Base-by-base conservation (phyloP, 1,284 basidiomycete species). In the Ceratobasidium sp. region DNA sequence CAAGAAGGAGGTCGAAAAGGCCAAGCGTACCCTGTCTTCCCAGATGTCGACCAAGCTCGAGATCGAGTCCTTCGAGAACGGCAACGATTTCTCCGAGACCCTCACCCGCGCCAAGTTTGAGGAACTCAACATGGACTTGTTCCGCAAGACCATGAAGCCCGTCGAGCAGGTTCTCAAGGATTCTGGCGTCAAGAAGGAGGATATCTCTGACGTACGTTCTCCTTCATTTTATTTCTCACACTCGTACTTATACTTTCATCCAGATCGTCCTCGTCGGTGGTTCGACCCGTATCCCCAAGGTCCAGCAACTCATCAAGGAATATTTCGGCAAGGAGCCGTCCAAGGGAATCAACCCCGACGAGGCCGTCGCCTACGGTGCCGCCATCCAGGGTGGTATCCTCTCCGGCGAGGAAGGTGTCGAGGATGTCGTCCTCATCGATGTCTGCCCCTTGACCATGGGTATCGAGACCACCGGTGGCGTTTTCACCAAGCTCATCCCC, bases 131-230 rank as follows among this genome's bases (percentile, higher is more conserved):
- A 94, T 98, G 88, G 97, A 99, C 83, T 92, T 99, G 70, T 99
- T 99, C 94, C 91, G 96, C 83, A 97, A 97, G 91, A 99, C 97
- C 61, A 96, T 99, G 95, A 97, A 97, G 90, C 97, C 97, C 81
- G 97, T 99, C 81, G 96, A 98, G 87, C 96, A 98, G 87, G 97
- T 99, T 48, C 90, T 99, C 83, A 98, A 98, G 92, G 97, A 99
- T 84, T 94, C 97, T 80, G 93, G 93, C 83, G 93, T 99, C 84
- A 97, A 97, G 91, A 99, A 99, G 91, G 96, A 98, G 82, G 95
- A 97, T 82, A 87, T 99, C 79, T 92, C 98, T 83, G 97, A 99
- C 87, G 94, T 94, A 79, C 77, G 90, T 83, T 0, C 17, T 12
- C 28, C 7, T 67, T 28, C 12, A 40, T 42, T 26, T 15, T 33